These are phyloP conservation scores for Aspergillus chevalieri DNA, from an alignment of 2,329 filamentous ascomycete species.

Conservation along the genomic window DNA sequence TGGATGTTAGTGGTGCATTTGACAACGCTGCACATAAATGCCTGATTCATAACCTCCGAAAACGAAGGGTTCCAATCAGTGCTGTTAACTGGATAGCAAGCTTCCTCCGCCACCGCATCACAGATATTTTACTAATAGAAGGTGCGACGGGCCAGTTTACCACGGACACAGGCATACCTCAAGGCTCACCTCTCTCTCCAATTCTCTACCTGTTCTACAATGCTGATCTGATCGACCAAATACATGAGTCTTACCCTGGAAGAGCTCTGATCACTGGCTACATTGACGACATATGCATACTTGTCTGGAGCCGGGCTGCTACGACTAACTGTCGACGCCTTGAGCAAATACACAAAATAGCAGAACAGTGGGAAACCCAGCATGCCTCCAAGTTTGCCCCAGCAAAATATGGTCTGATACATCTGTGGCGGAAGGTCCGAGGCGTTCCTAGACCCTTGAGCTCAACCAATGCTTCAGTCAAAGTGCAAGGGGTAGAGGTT, in stretches of 20 bases:
- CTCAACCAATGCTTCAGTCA: neutral
- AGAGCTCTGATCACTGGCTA: neutral
- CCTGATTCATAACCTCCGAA: constrained; percentile 8
- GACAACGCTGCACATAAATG: constrained; percentile 7
- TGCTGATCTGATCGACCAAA: neutral
- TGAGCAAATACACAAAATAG: neutral
- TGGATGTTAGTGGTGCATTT: constrained; percentile 9
- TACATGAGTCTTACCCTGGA: neutral
- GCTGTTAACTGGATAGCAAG: constrained; percentile 1
- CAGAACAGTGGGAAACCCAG: neutral
- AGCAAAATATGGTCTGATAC: neutral
- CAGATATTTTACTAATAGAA: constrained; percentile 1
- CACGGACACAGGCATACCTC: neutral
- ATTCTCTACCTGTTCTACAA: neutral
- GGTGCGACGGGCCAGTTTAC: neutral
- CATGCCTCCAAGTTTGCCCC: neutral
- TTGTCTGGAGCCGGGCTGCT: neutral
- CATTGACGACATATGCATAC: neutral
- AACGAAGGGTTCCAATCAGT: neutral
- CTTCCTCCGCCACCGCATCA: neutral
- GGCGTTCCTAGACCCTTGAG: neutral
- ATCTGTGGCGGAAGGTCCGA: neutral
- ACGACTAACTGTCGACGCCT: neutral
- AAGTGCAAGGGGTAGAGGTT: neutral
- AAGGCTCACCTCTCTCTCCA: no score